Conservation (phyloP, 2,329 filamentous ascomycete genomes). For the Tolypocladium ovalisporum region DNA sequence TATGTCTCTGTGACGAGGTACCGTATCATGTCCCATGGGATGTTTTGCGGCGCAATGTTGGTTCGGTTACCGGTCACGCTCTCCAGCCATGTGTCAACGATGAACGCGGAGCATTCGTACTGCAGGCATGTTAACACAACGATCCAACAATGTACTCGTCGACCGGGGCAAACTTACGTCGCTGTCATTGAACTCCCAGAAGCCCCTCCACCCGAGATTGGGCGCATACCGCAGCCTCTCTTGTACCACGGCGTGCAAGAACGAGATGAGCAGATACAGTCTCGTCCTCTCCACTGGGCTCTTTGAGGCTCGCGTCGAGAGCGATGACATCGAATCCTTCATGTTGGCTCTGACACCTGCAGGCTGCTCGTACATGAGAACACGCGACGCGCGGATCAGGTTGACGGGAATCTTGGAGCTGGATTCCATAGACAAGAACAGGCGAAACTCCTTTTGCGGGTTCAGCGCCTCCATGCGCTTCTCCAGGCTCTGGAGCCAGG, state of each 20-base stretch:
- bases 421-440: slow-evolving; percentile 97
- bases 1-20: slow-evolving; percentile 90
- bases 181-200: slow-evolving; percentile 99
- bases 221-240: slow-evolving; percentile 91
- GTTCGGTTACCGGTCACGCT: slow-evolving; percentile 70
- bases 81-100: slow-evolving; percentile 93
- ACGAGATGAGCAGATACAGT: slow-evolving; percentile 82
- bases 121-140: slow-evolving; percentile 21
- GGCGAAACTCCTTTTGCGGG: slow-evolving; percentile 80
- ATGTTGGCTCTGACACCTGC: slow-evolving; percentile 95
- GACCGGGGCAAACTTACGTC: slow-evolving; percentile 58
- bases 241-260: slow-evolving; percentile 92
- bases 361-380: slow-evolving; percentile 96
- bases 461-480: slow-evolving; percentile 95
- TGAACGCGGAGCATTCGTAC: slow-evolving; percentile 96
- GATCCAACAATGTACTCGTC: not conserved
- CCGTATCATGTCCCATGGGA: slow-evolving; percentile 94
- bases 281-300: slow-evolving; percentile 83
- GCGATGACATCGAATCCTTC: slow-evolving; percentile 87
- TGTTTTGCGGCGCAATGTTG: slow-evolving; percentile 85
- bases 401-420: slow-evolving; percentile 97
- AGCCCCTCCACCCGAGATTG: slow-evolving; percentile 90
- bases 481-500: slow-evolving; percentile 94
- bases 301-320: slow-evolving; percentile 66
- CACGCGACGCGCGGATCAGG: slow-evolving; percentile 79